Base-by-base conservation (phyloP, 208 protist genomes). In the Crithidia acanthocephali region DNA sequence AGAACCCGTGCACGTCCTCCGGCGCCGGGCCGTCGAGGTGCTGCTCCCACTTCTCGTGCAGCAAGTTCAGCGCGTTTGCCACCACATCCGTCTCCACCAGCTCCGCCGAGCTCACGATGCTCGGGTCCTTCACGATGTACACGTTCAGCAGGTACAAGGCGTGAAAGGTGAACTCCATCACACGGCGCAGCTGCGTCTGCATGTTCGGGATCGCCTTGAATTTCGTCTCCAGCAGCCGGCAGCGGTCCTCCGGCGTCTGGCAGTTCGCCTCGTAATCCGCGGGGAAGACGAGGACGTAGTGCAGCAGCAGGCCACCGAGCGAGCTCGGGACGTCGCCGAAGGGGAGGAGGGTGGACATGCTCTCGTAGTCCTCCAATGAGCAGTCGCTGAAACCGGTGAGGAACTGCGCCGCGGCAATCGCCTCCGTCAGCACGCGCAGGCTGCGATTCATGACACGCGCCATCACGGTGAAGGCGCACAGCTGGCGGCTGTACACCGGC, bases 251-350 rank as follows among this genome's bases (percentile, higher is more conserved):
- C 23, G 76, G 72, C 11, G 87, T 94, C 28, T 70, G 68, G 79
- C 83, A 80, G 76, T 87, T 79, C 27, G 66, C 69, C 66, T 94
- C 87, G 67, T 94, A 96, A 64, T 96, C 87, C 22, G 75, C 68
- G 10, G 91, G 88, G 70, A 93, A 94, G 52, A 93, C 87, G 58
- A 96, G 79, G 6, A 96, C 88, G 79, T 94, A 96, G 73, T 94
- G 88, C 48, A 94, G 80, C 58, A 96, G 76, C 58, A 96, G 68
- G 1, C 85, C 91, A 35, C 87, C 91, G 47, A 96, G 85, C n/a
- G 85, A 80, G 30, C 80, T 86, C 7, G 87, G 88, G 4, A 88
- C 72, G 40, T 91, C 84, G 23, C 79, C 82, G 63, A 96, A 96
- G 27, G 88, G 88, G 2, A 96, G 80, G 15, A 85, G 62, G 28